Evolutionary conservation across 495 filamentous ascomycete genomes (phyloP), one percentile per base, ranked within the genome.

Genomic region (Penicillium bialowiezense): DNA sequence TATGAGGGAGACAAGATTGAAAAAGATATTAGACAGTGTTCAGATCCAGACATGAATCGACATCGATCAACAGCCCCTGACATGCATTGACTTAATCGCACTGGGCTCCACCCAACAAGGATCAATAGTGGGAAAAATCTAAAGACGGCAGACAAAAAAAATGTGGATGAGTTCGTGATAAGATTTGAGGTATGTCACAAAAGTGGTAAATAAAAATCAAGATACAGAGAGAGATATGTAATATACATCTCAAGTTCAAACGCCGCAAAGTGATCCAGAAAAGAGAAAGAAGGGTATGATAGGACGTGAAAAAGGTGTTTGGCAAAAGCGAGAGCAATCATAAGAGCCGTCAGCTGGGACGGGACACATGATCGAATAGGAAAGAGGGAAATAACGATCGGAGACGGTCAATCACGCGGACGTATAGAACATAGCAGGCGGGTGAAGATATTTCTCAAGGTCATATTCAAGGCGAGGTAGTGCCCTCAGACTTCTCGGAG

Each of bases 401-500:
- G 36, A 26, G 50, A 34, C 24, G 21, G 17, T 36, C 14, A 32
- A 28, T 28, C 42, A 44, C 19, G 15, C 20, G 29, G 17, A n/a
- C 8, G 15, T 7, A 40, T 21, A 38, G 6, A 21, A 19, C 7
- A 15, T 5, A n/a, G n/a, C n/a, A n/a, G 31, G 31, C 24, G 10
- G 15, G 28, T 23, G 15, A 14, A 8, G 13, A 15, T 20, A 19
- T 29, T 20, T 17, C 17, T 38, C 34, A n/a, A n/a, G n/a, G 10
- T 35, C 28, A 23, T 40, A 42, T 53, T 56, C 48, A 44, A 19
- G 43, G 59, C 23, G 55, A 59, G 3, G 67, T 60, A 32, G 65
- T 60, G 24, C 57, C 53, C n/a, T 61, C 62, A 20, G 64, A 48
- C 58, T 81, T 81, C 58, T 81, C 78, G 35, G 58, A 70, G 54